Base-by-base conservation (phyloP, 306 rosid species). In the Ziziphus jujuba region DNA sequence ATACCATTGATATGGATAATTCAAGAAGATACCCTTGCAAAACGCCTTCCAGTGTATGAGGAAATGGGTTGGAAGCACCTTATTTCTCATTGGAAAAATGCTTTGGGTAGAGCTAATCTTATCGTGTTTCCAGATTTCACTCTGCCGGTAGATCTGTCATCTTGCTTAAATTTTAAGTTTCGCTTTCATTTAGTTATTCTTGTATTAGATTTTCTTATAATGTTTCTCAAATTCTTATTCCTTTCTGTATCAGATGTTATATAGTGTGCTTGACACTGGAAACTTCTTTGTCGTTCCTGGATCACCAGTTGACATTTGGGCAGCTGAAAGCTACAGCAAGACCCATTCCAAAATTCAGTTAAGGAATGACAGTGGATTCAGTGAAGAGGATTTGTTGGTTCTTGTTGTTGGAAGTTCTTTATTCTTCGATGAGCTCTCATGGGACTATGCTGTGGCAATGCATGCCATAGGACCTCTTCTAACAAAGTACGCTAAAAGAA, bases 401-500 rank as follows among this genome's bases (percentile, higher is more conserved):
- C 76, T 93, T 65, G 87, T 93, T 63, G 83, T 90, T 65, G 97
- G 99, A 70, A 93, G 95, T 71, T 78, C 96, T 68, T 75, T 87
- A 77, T 88, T 84, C 82, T 85, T 79, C 59, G 79, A 82, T 80
- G 82, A 88, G 67, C 78, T 80, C 65, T 82, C 96, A 15, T 87
- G 96, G 97, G 97, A 88, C 78, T 87, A 86, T 88, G 90, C 96
- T 49, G 95, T 90, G 78, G 96, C 92, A n/a, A 90, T 90, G 96
- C 97, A 87, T 75, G 64, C 86, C 72, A 76, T 93, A 65, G 97
- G 90, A 62, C 99, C 96, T 72, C 80, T 93, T 58, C 83, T 93
- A 58, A 78, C 76, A 77, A 85, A 77, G 59, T 90, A 93, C 80
- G 89, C 96, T 20, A 90, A 85, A 84, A 87, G 67, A 73, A 85